These are phyloP conservation scores for Carex scoparia DNA, from an alignment of 176 grass and related monocot genomes.

Conservation along the genomic window DNA sequence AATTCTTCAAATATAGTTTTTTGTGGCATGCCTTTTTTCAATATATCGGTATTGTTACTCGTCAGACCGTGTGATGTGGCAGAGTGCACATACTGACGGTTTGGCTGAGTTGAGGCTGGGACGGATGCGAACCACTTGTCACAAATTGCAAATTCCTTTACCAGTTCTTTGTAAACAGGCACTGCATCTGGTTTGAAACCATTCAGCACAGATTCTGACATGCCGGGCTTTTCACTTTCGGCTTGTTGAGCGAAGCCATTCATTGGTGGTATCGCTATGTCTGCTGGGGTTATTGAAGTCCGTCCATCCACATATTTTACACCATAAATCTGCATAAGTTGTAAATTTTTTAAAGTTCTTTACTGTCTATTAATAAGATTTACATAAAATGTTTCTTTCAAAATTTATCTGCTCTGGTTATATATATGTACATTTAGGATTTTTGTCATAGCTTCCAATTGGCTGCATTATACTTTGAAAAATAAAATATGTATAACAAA, in stretches of 20 bases:
- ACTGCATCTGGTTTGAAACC: constrained; percentile 61
- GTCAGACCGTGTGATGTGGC: constrained; percentile 67
- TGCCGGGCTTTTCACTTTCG: constrained; percentile 54
- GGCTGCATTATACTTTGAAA: too few species aligned
- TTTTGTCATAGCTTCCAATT: background rate
- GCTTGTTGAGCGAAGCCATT: constrained; percentile 78
- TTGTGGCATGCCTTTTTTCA: constrained; percentile 53
- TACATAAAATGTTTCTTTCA: background rate
- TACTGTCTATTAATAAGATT: background rate
- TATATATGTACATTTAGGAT: background rate
- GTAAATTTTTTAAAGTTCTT: background rate
- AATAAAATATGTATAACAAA: background rate
- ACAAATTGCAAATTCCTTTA: constrained; percentile 56
- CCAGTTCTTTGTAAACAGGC: constrained; percentile 70
- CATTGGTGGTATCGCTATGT: constrained; percentile 41
- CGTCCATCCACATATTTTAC: constrained; percentile 35
- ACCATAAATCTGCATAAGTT: constrained; percentile 42
- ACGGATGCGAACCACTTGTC: constrained; percentile 73
- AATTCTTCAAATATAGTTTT: constrained; percentile 75
- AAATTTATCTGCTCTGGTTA: background rate
- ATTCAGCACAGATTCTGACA: constrained; percentile 66
- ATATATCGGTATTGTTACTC: constrained; percentile 46
- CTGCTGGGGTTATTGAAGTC: constrained; percentile 53
- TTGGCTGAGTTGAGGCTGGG: constrained; percentile 86
- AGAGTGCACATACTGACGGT: constrained; percentile 66